Evolutionary conservation across 495 filamentous ascomycete species (phyloP).

Genomic region (Halenospora varia): DNA sequence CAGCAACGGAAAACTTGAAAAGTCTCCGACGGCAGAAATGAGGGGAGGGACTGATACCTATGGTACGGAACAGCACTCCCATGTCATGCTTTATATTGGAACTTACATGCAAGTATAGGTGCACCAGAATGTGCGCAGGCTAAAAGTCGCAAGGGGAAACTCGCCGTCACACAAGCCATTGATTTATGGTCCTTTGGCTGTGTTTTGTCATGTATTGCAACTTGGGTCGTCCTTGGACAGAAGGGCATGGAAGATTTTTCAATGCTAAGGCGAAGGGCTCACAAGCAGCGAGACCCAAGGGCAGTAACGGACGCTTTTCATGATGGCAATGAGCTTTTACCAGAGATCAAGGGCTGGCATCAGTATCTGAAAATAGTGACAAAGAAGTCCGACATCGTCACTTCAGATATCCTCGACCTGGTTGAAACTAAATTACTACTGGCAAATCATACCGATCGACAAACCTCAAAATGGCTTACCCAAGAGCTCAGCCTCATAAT

Average conservation of each 20-base stretch:
- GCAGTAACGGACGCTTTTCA: neutral
- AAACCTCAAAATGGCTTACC: neutral
- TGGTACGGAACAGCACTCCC: neutral
- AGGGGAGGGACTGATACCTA: neutral
- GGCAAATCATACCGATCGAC: neutral
- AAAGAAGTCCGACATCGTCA: neutral
- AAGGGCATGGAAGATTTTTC: constrained; percentile 20
- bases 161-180: constrained; percentile 29
- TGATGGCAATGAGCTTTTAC: neutral
- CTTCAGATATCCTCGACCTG: neutral
- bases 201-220: constrained; percentile 37
- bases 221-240: constrained; percentile 35
- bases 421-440: neutral
- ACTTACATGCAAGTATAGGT: neutral
- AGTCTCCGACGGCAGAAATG: neutral
- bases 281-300: neutral
- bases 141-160: constrained; percentile 2
- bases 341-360: neutral
- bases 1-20: constrained; percentile 6
- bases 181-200: constrained; percentile 42
- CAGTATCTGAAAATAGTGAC: neutral
- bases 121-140: constrained; percentile 11
- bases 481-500: neutral
- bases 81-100: neutral
- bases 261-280: neutral